Conservation (phyloP, 257 asterid genomes). For the Solanum clarkiae region DNA sequence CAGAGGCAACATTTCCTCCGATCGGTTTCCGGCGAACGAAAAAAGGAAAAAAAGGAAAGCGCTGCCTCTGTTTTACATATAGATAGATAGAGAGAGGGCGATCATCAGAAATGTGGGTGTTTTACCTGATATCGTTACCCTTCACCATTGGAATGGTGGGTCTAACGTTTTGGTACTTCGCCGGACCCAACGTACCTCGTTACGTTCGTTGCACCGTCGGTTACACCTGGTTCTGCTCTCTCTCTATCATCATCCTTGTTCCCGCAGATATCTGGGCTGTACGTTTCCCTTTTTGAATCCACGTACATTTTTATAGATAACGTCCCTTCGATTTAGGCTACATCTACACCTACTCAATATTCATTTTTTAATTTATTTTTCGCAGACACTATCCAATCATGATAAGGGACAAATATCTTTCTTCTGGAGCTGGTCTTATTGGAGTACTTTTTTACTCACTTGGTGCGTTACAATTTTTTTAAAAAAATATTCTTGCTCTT, state of each 20-base stretch:
- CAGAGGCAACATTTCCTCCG: neutral
- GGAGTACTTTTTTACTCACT: constrained; percentile 75
- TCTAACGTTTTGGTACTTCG: constrained; percentile 50
- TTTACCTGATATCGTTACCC: constrained; percentile 57
- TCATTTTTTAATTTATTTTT: neutral
- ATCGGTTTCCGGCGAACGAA: neutral
- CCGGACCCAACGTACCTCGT: constrained; percentile 58
- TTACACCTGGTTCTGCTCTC: constrained; percentile 74
- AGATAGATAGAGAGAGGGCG: neutral
- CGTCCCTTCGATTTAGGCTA: neutral
- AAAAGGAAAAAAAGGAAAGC: neutral
- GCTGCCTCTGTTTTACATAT: too few relatives aligned
- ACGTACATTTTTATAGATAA: neutral
- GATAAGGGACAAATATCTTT: constrained; percentile 50
- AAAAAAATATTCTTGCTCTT: neutral
- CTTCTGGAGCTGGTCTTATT: constrained; percentile 82
- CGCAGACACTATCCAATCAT: constrained; percentile 38
- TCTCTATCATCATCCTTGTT: constrained; percentile 60
- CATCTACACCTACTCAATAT: neutral
- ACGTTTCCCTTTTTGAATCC: constrained; percentile 10
- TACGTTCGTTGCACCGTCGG: constrained; percentile 56
- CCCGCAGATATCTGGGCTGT: constrained; percentile 85
- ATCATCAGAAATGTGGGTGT: constrained; percentile 43
- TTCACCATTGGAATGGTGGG: constrained; percentile 67
- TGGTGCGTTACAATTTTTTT: constrained; percentile 27